Evolutionary conservation across 2,329 filamentous ascomycete genomes (phyloP), one percentile per base, ranked within the genome.

Genomic region (Botrytis galanthina): DNA sequence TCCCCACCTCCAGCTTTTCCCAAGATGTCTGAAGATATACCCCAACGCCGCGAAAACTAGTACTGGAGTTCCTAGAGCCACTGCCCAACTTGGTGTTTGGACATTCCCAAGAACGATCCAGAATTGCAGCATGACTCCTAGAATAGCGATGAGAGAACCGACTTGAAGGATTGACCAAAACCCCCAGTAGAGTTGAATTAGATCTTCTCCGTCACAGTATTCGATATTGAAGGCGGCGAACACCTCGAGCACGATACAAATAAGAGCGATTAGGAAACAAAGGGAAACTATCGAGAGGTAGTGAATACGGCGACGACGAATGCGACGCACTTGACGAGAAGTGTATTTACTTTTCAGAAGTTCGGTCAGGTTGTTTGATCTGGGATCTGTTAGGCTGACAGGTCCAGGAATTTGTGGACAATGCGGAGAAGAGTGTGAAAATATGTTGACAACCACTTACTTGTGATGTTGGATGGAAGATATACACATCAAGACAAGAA

Each of bases 111-210:
- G 78, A 4, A 85, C 83, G 75, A 89, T 86, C 51, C 84, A 83
- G 39, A 88, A 80, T 54, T 87, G 84, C 4, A 90, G 81, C 62
- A 88, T 85, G 74, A 90, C 86, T 42, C 88, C 88, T 20, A 86
- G 79, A 77, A 89, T 88, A 73, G 88, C 88, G 51, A 89, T 88
- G 74, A 88, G 81, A 2, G 86, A 86, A 9, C 88, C 88, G 3
- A 89, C 81, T 76, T 90, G 88, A 8, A 89, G 82, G 84, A 88
- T 87, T 35, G 87, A 88, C 87, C 87, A 90, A 2, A 87, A 88
- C 0, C 87, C 86, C 88, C 88, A 90, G 80, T 89, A 89, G 0
- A 90, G 81, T 39, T 77, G 84, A 81, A 89, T 89, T 72, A 90
- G 83, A 76, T 89, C 86, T 76, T 90, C 88, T 16, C 87, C 87